Evolutionary conservation across 2,329 filamentous ascomycete species (phyloP).

Genomic region (Cladosporium halotolerans): DNA sequence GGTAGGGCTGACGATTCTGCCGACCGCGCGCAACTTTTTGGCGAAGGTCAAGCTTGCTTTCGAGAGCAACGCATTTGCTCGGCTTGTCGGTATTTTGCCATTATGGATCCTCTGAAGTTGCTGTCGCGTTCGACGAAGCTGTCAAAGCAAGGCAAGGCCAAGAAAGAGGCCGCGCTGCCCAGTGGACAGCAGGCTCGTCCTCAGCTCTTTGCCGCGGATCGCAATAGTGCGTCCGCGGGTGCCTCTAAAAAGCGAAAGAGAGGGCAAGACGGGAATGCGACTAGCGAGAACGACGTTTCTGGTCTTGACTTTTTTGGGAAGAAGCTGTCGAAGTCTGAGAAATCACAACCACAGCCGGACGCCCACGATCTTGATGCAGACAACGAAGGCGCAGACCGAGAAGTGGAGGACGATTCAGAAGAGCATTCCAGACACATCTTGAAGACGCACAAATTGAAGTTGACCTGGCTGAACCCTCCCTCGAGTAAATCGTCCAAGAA

Average conservation of each 20-base stretch:
- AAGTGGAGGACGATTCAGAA: background rate
- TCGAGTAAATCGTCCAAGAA: conserved; percentile 33
- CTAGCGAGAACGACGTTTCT: background rate
- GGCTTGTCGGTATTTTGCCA: background rate
- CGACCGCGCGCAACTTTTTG: conserved; percentile 6
- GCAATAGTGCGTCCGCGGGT: conserved; percentile 22
- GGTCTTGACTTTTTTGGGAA: conserved; percentile 5
- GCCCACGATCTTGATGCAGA: background rate
- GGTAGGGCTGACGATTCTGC: background rate
- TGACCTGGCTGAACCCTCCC: conserved; percentile 25
- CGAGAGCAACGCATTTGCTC: no score
- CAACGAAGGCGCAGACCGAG: conserved; percentile 9
- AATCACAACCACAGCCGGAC: conserved; percentile 2
- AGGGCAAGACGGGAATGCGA: conserved; percentile 20
- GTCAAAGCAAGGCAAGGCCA: conserved; percentile 30
- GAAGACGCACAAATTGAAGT: conserved; percentile 31
- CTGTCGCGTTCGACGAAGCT: conserved; percentile 64
- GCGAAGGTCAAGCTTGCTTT: background rate
- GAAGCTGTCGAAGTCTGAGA: background rate
- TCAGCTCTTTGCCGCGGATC: conserved; percentile 50
- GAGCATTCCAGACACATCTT: conserved; percentile 15
- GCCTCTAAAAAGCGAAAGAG: conserved; percentile 39
- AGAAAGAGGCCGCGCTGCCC: conserved; percentile 45
- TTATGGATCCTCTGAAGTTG: conserved; percentile 68
- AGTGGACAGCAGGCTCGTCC: conserved; percentile 59